Percentiles rank a stretch among this genome's conserved stretches.
Conservation (phyloP, 331 rosid species). For the Rosa hybrid region DNA sequence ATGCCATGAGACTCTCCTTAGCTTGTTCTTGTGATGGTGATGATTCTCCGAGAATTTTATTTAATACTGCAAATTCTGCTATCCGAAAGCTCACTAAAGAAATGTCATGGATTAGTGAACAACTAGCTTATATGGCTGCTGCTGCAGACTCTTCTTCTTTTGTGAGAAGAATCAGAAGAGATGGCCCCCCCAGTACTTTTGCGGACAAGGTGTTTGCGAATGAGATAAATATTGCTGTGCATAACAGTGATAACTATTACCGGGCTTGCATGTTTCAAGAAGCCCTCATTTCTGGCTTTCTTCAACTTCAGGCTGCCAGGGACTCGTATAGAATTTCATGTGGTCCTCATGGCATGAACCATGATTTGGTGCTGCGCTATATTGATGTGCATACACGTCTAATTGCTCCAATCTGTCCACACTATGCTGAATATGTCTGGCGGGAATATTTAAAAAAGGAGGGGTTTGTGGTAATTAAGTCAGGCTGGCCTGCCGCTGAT, state of each 20-base stretch:
- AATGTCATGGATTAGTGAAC: constrained; percentile 83
- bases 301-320: constrained; percentile 89
- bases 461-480: constrained; percentile 69
- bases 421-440: constrained; percentile 91
- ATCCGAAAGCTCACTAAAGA: constrained; percentile 87
- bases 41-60: constrained; percentile 93
- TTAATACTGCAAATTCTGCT: constrained; percentile 90
- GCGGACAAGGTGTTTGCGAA: constrained; percentile 87
- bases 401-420: constrained; percentile 88
- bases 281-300: constrained; percentile 93
- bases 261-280: constrained; percentile 79
- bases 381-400: constrained; percentile 98
- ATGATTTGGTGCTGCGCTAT: constrained; percentile 69
- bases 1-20: constrained; percentile 90
- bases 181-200: constrained; percentile 81
- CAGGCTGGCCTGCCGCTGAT: constrained; percentile 88
- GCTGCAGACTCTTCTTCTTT: constrained; percentile 61
- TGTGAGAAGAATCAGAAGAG: constrained; percentile 32
- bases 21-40: constrained; percentile 98
- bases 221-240: constrained; percentile 83
- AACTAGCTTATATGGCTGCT: constrained; percentile 14
- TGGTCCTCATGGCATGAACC: constrained; percentile 75
- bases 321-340: constrained; percentile 91
- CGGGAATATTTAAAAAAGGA: constrained; percentile 76
- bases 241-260: constrained; percentile 73